Base-by-base conservation (phyloP, 768 basidiomycete species). In the Lactarius sp. region DNA sequence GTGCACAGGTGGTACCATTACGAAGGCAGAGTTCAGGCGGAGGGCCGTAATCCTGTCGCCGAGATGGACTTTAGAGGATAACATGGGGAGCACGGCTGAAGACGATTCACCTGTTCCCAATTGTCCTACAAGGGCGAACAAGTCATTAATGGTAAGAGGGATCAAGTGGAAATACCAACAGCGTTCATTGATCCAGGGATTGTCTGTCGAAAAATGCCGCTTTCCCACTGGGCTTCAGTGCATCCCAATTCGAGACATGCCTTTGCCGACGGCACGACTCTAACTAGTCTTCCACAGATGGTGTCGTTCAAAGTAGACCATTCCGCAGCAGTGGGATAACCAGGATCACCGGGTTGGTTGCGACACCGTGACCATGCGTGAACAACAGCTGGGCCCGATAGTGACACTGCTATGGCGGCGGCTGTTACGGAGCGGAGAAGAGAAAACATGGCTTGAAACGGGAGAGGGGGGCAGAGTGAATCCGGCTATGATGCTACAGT, bases 181-280 rank as follows among this genome's bases (percentile, higher is more conserved):
- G 56, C 49, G 53, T 65, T 59, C 66, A 27, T 27, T 27, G 27
- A 27, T 27, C 27, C 27, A 27, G 27, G 2, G 3, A 27, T 27
- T 27, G 39, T 18, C 20, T 64, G 60, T 41, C 66, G 66, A n/a
- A 54, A 61, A 27, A 66, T 3, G 31, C 55, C 54, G 36, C 66
- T 68, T 34, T 49, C 6, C 66, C 66, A 68, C 41, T 68, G 59
- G 1, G 55, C 57, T n/a, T 42, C 52, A 18, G 64, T 68, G 53
- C 66, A 67, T 22, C 42, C 18, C 16, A 53, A 18, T n/a, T 58
- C 22, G 12, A 6, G 20, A 22, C 66, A 68, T 14, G 44, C 54
- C 53, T 56, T 31, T 14, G 49, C 66, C 2, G 66, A 64, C n/a
- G 66, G 66, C 6, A 65, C 55, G 49, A 62, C 59, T 5, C 46